phyloP scores from a whole-genome alignment of 345 rosid species.

The Eucalyptus curtisii region DNA sequence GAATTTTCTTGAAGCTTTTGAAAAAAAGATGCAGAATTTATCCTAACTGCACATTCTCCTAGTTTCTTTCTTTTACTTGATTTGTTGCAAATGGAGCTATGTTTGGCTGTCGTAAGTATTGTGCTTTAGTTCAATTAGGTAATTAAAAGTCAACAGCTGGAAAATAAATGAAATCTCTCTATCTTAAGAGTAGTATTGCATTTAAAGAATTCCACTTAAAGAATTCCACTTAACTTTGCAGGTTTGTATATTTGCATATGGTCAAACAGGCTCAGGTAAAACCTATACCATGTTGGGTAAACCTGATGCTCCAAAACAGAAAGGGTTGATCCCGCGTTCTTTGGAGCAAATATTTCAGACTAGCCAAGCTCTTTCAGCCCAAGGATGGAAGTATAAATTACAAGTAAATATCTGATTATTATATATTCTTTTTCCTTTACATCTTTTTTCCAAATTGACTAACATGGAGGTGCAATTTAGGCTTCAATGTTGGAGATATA shows the following conservation, averaged over 20 bases:
- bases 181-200: background rate
- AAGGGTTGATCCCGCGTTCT: constrained; percentile 91
- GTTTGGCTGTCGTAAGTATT: background rate
- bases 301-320: constrained; percentile 51
- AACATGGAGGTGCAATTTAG: constrained; percentile 8
- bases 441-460: background rate
- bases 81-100: background rate
- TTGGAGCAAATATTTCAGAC: constrained; percentile 77
- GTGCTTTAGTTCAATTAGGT: background rate
- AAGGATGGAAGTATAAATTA: constrained; percentile 97
- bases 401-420: constrained; percentile 34
- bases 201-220: background rate
- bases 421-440: background rate
- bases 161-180: background rate
- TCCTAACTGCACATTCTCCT: background rate
- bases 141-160: background rate
- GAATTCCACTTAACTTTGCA: constrained; percentile 5
- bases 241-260: constrained; percentile 98
- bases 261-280: constrained; percentile 97
- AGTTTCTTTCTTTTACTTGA: background rate
- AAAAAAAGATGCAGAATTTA: background rate
- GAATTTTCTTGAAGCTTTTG: background rate
- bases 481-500: constrained; percentile 97
- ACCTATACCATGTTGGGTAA: constrained; percentile 99
- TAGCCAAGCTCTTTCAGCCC: constrained; percentile 57